Base-by-base conservation (phyloP, 2,329 filamentous ascomycete species). In the Neonectria neomacrospora region DNA sequence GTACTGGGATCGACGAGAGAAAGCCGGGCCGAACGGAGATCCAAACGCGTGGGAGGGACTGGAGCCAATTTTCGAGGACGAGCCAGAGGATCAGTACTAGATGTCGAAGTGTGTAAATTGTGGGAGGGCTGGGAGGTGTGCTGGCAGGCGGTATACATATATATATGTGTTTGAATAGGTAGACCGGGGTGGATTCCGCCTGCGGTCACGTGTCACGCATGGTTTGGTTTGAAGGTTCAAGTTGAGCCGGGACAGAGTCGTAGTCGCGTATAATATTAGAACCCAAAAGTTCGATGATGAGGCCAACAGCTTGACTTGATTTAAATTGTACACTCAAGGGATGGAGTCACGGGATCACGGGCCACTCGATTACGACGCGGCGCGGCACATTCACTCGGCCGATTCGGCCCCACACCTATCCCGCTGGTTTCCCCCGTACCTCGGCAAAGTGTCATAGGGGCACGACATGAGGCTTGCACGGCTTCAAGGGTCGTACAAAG, bases 1-100 rank as follows among this genome's bases (percentile, higher is more conserved):
- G 77, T 99, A 99, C 79, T 99, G 96, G 96, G 84, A 88, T 72
- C 82, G 89, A 72, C 85, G 93, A 65, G 85, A 91, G 54, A 84
- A 82, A 77, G 90, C 90, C 42, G 90, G 88, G 20, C 81, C 81
- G 6, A 79, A 84, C 58, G 88, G 91, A 54, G 83, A 87, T 65
- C 59, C 73, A 30, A 75, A 82, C 72, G 83, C 82, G 57, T 92
- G 94, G 94, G 86, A 87, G 66, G 85, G 88, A 23, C 74, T 94
- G 76, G 93, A 97, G 80, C 90, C 91, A 71, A 90, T 97, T 61
- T 97, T 90, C 75, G 74, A 81, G 34, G 75, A 80, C 48, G 62
- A 68, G 58, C 52, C 59, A 37, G 61, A 70, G 28, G 39, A 63
- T 41, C 51, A 68, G 32, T 60, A 58, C 34, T 42, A 22, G 22